Conservation (phyloP, 495 filamentous ascomycete species). For the Talaromyces ruber region DNA sequence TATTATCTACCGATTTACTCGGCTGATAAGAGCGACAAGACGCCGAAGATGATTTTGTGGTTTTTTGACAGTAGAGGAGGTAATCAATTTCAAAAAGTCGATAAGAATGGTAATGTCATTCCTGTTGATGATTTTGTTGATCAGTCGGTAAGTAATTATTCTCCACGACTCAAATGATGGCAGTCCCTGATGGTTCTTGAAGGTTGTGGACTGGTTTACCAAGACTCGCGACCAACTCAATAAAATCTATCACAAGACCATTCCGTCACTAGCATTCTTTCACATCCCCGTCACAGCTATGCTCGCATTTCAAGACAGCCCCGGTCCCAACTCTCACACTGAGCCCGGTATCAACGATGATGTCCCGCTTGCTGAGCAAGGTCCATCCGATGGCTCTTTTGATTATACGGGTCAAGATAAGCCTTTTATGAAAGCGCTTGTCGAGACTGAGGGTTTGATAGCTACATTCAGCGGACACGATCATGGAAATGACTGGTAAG, state of each 20-base stretch:
- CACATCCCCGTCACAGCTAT: slow-evolving; percentile 62
- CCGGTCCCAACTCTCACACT: slow-evolving; percentile 22
- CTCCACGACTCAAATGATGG: not conserved
- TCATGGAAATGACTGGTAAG: slow-evolving; percentile 60
- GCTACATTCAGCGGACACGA: slow-evolving; percentile 63
- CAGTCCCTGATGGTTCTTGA: slow-evolving; percentile 18
- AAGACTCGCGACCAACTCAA: slow-evolving; percentile 35
- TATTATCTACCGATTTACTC: slow-evolving; percentile 53
- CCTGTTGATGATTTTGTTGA: slow-evolving; percentile 24
- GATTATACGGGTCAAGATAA: slow-evolving; percentile 44
- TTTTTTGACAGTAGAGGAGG: slow-evolving; percentile 71
- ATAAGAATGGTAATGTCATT: slow-evolving; percentile 22
- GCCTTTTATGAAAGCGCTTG: slow-evolving; percentile 57
- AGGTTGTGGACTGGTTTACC: slow-evolving; percentile 55
- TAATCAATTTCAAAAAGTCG: slow-evolving; percentile 33
- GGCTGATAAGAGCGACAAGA: slow-evolving; percentile 16
- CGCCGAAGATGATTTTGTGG: slow-evolving; percentile 53
- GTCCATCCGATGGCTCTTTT: slow-evolving; percentile 25
- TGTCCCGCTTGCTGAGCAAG: slow-evolving; percentile 46
- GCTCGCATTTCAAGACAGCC: slow-evolving; percentile 38
- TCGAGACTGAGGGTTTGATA: slow-evolving; percentile 46
- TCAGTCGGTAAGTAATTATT: slow-evolving; percentile 13
- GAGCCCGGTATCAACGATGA: slow-evolving; percentile 65
- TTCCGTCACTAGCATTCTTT: slow-evolving; percentile 64
- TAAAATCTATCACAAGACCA: slow-evolving; percentile 23